These are phyloP conservation scores for Stachybotrys elegans DNA, from an alignment of 2,329 filamentous ascomycete genomes.

Conservation along the genomic window DNA sequence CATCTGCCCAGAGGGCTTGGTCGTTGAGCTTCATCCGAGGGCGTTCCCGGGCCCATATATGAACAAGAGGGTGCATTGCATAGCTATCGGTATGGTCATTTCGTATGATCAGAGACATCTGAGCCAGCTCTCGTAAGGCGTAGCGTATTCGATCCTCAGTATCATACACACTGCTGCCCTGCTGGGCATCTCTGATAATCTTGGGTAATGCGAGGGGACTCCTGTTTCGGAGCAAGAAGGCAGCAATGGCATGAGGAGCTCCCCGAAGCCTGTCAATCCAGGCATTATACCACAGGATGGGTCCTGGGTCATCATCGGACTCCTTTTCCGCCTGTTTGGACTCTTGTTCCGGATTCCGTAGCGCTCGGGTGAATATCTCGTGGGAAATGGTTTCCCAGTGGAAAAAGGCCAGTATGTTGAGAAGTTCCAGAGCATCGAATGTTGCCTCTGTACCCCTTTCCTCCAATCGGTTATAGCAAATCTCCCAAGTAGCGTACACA, in stretches of 20 bases:
- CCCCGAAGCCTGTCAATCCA: background rate
- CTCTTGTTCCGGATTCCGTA: background rate
- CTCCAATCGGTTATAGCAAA: slow-evolving; percentile 6
- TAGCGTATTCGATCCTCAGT: slow-evolving; percentile 1
- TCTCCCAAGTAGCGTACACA: slow-evolving; percentile 6
- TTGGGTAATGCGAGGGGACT: background rate
- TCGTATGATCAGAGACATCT: slow-evolving; percentile 1
- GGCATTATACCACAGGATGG: background rate
- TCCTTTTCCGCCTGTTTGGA: background rate
- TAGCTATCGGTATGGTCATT: slow-evolving; percentile 5
- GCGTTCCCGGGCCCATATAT: slow-evolving; percentile 4
- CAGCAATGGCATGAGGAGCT: background rate
- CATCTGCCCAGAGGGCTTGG: slow-evolving; percentile 6
- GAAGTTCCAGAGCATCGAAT: slow-evolving; percentile 4
- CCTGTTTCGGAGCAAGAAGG: background rate
- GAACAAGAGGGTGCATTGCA: slow-evolving; percentile 7
- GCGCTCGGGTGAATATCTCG: background rate
- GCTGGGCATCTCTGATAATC: background rate
- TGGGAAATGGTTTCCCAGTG: slow-evolving; percentile 2
- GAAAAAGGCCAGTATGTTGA: slow-evolving; percentile 8
- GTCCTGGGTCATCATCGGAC: background rate
- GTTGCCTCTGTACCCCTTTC: slow-evolving; percentile 2
- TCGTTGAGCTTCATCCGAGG: slow-evolving; percentile 3
- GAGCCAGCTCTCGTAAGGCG: slow-evolving; percentile 1
- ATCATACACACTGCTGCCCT: background rate